Evolutionary conservation across 129 eudicot genomes (phyloP).

Genomic region (Saposhnikovia divaricata): DNA sequence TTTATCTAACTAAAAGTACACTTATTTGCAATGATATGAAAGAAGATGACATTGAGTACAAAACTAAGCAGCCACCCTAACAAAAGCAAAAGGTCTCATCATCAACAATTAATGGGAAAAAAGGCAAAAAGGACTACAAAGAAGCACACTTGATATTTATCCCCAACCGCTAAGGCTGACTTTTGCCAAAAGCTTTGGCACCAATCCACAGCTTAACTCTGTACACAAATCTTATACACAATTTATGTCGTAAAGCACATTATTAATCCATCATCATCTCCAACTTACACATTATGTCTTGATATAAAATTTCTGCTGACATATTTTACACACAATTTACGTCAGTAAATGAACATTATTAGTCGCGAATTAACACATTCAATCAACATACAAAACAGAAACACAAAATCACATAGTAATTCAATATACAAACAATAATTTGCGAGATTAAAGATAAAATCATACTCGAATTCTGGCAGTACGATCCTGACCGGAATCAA

Average conservation of each 20-base stretch:
- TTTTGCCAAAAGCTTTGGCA: background rate
- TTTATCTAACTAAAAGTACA: background rate
- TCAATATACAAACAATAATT: background rate
- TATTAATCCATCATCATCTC: too few species aligned
- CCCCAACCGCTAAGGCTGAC: background rate
- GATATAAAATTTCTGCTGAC: too few species aligned
- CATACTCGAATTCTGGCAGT: constrained; percentile 85
- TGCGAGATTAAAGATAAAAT: background rate
- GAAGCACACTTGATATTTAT: background rate
- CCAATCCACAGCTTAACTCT: background rate
- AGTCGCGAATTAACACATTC: background rate
- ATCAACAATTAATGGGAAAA: background rate
- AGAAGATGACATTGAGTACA: background rate
- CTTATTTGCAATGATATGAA: background rate
- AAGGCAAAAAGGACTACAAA: background rate
- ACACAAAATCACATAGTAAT: background rate
- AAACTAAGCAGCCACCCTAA: background rate
- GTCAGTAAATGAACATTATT: too few species aligned
- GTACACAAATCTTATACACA: background rate
- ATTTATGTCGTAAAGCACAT: background rate
- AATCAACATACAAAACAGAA: background rate
- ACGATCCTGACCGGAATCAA: constrained; percentile 63
- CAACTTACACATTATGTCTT: too few species aligned
- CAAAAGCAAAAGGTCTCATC: background rate
- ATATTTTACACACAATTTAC: too few species aligned